Conservation (phyloP, 2,329 filamentous ascomycete species). For the Xylariaceae sp. region DNA sequence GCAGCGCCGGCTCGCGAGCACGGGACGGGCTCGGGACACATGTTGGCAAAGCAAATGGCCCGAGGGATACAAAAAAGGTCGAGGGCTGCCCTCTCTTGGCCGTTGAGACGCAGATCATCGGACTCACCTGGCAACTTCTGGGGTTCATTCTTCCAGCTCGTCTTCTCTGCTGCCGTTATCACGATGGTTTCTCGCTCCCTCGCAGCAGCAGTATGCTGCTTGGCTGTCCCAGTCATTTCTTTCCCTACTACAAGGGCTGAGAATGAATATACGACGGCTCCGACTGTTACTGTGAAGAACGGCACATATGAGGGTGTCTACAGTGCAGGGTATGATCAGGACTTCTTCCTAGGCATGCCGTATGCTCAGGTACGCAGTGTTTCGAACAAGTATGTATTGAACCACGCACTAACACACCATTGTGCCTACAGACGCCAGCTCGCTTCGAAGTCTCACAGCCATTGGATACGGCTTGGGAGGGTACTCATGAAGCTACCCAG, state of each 20-base stretch:
- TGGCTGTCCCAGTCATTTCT: background rate
- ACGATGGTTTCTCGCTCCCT: background rate
- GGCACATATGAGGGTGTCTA: constrained; percentile 39
- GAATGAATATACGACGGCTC: constrained; percentile 2
- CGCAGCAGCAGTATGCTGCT: constrained; percentile 6
- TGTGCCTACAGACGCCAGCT: constrained; percentile 6
- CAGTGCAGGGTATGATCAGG: constrained; percentile 35
- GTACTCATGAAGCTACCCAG: constrained; percentile 31
- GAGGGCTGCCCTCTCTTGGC: background rate
- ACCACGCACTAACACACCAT: background rate
- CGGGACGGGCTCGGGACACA: background rate
- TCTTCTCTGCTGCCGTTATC: background rate
- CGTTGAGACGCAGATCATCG: background rate
- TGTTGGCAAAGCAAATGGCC: background rate
- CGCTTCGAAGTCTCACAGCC: constrained; percentile 43
- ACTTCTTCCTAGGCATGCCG: constrained; percentile 46
- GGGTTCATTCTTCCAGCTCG: background rate
- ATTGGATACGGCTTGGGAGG: constrained; percentile 38
- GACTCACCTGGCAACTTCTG: background rate
- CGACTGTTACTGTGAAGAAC: constrained; percentile 31
- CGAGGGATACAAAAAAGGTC: background rate
- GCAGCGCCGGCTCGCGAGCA: background rate
- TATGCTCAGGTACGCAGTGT: constrained; percentile 48
- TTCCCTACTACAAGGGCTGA: background rate
- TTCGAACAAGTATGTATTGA: background rate